Evolutionary conservation across 2,329 filamentous ascomycete species (phyloP).

Genomic region (Ophiostoma novo-ulmi): DNA sequence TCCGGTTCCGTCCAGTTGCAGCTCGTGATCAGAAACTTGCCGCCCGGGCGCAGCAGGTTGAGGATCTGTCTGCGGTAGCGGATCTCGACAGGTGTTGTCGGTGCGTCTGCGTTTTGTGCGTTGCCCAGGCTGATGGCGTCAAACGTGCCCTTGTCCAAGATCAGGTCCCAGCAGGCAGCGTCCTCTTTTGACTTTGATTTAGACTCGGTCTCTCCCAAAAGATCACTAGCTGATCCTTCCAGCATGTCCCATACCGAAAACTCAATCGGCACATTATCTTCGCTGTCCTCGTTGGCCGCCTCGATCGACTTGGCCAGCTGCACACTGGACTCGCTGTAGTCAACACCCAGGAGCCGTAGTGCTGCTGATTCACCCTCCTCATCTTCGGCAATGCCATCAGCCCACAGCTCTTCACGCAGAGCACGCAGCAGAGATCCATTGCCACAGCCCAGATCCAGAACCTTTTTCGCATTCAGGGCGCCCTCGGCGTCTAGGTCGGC

Average conservation of each 20-base stretch:
- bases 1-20: conserved; percentile 98
- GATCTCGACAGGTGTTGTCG: conserved; percentile 56
- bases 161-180: conserved; percentile 68
- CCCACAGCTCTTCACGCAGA: conserved; percentile 52
- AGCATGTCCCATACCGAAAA: conserved; percentile 62
- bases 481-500: conserved; percentile 32
- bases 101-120: conserved; percentile 34
- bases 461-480: conserved; percentile 40
- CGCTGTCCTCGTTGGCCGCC: conserved; percentile 29
- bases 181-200: not conserved
- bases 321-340: conserved; percentile 75
- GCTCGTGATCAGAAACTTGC: conserved; percentile 80
- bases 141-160: conserved; percentile 97
- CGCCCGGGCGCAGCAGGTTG: conserved; percentile 62
- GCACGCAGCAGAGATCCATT: conserved; percentile 88
- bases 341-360: conserved; percentile 74
- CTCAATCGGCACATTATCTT: conserved; percentile 32
- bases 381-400: conserved; percentile 48
- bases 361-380: conserved; percentile 56
- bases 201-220: not conserved
- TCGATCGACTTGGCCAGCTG: conserved; percentile 65
- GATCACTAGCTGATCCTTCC: conserved; percentile 30
- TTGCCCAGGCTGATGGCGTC: conserved; percentile 81
- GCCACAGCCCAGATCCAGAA: conserved; percentile 87
- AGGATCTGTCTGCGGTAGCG: conserved; percentile 67